Percentiles rank a stretch among this genome's conserved stretches.
phyloP scores from a whole-genome alignment of 352 stramenopile genomes.

The Globisporangium paroecandrum region DNA sequence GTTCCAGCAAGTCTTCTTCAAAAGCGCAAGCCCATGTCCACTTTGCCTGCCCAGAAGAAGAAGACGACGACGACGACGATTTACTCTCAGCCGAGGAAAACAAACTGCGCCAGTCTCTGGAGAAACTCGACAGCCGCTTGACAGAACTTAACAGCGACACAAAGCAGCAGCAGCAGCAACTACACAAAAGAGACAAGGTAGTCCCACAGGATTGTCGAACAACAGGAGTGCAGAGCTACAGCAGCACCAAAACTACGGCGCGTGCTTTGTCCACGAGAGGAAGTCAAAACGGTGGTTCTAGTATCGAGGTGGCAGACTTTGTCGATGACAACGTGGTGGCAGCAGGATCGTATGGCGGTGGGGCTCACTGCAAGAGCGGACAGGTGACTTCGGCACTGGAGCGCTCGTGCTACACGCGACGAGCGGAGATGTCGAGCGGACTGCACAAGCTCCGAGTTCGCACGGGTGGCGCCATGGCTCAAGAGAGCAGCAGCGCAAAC shows the following conservation, averaged over 20 bases:
- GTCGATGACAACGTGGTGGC: constrained; percentile 22
- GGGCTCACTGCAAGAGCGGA: constrained; percentile 31
- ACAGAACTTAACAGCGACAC: constrained; percentile 16
- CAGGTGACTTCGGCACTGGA: constrained; percentile 31
- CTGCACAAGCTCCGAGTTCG: constrained; percentile 55
- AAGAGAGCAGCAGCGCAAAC: constrained; percentile 20
- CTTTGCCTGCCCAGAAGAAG: not conserved
- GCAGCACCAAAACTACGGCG: not conserved
- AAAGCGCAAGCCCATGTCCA: not conserved
- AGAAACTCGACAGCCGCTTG: constrained; percentile 45
- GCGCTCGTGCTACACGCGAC: constrained; percentile 36
- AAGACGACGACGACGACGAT: constrained; percentile 25
- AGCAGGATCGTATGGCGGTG: constrained; percentile 40
- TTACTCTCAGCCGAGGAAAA: constrained; percentile 39
- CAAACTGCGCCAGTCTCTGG: constrained; percentile 47
- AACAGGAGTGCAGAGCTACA: not conserved
- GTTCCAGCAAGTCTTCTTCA: not conserved
- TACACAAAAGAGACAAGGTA: constrained; percentile 7
- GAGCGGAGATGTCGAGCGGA: constrained; percentile 47
- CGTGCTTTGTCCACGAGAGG: not conserved
- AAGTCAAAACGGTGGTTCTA: not conserved
- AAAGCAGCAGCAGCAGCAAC: not conserved
- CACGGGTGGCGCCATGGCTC: constrained; percentile 25
- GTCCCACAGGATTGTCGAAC: not conserved
- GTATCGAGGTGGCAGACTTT: not conserved